Evolutionary conservation across 805 yeast species (phyloP).

Genomic region (Cyberlindnera sargentensis): DNA sequence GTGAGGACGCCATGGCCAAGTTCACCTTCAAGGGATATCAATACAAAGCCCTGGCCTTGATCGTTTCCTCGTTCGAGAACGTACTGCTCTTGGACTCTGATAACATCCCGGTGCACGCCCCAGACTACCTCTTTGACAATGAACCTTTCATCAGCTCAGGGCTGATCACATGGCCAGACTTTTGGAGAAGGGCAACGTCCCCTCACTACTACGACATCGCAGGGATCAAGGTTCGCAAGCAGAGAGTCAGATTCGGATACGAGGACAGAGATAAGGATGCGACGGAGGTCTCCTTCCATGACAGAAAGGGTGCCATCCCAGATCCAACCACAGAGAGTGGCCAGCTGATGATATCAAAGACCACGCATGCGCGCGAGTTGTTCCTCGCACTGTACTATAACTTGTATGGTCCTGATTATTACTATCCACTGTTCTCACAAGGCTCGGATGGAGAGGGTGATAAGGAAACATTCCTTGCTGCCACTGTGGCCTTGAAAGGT

Average conservation of each 20-base stretch:
- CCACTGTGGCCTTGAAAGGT: slow-evolving; percentile 37
- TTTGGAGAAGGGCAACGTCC: slow-evolving; percentile 64
- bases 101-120: slow-evolving; percentile 44
- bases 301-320: slow-evolving; percentile 55
- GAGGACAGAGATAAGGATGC: slow-evolving; percentile 18
- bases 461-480: slow-evolving; percentile 68
- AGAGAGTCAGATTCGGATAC: slow-evolving; percentile 13
- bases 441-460: slow-evolving; percentile 78
- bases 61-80: slow-evolving; percentile 72
- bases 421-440: slow-evolving; percentile 62
- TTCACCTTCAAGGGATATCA: slow-evolving; percentile 59
- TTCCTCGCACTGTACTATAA: slow-evolving; percentile 59
- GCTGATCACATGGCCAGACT: slow-evolving; percentile 68
- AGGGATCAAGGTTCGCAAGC: slow-evolving; percentile 31
- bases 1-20: slow-evolving; percentile 40
- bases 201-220: slow-evolving; percentile 56
- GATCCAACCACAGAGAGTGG: slow-evolving; percentile 70
- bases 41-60: slow-evolving; percentile 62
- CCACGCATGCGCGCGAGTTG: slow-evolving; percentile 49
- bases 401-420: slow-evolving; percentile 56
- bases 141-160: slow-evolving; percentile 43
- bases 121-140: slow-evolving; percentile 37
- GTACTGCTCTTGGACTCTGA: slow-evolving; percentile 74
- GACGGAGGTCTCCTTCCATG: slow-evolving; percentile 43
- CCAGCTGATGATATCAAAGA: slow-evolving; percentile 55